phyloP scores from a whole-genome alignment of 2,329 filamentous ascomycete species.

The Alternaria angustiovoidea region DNA sequence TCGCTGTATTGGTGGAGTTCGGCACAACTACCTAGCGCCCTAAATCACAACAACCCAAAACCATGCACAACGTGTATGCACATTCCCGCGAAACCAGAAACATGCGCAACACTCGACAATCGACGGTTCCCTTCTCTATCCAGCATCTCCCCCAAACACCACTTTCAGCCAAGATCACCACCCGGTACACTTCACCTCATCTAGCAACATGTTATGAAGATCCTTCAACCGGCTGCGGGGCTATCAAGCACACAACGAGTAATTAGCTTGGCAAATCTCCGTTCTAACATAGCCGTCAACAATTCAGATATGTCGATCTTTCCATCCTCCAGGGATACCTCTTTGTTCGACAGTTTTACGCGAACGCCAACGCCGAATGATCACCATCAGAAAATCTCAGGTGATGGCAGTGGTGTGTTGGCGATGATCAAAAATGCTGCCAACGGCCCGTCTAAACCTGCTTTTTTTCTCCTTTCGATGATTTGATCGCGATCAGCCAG shows the following conservation, averaged over 20 bases:
- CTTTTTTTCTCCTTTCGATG: neutral
- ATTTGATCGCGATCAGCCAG: neutral
- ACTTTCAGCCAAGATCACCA: neutral
- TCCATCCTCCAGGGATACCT: neutral
- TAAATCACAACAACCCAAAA: neutral
- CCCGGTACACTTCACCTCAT: neutral
- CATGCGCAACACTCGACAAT: neutral
- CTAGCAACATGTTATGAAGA: neutral
- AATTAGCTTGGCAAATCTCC: neutral
- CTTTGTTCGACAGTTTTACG: neutral
- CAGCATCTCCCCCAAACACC: neutral
- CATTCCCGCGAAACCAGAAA: neutral
- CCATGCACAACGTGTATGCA: constrained; percentile 1
- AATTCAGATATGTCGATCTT: neutral
- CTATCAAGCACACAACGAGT: neutral
- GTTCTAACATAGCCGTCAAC: neutral
- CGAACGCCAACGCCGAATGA: neutral
- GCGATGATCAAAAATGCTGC: neutral
- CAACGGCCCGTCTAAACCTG: constrained; percentile 7
- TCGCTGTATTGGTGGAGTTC: neutral
- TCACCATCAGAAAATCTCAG: constrained; percentile 3
- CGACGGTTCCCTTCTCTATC: neutral
- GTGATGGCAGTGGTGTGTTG: neutral
- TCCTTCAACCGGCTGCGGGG: constrained; percentile 1
- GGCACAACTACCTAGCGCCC: neutral